A percentile compares a stretch with the other conserved stretches of the same genome.
Conservation (phyloP, 805 yeast genomes). For the Metschnikowia lochheadii region DNA sequence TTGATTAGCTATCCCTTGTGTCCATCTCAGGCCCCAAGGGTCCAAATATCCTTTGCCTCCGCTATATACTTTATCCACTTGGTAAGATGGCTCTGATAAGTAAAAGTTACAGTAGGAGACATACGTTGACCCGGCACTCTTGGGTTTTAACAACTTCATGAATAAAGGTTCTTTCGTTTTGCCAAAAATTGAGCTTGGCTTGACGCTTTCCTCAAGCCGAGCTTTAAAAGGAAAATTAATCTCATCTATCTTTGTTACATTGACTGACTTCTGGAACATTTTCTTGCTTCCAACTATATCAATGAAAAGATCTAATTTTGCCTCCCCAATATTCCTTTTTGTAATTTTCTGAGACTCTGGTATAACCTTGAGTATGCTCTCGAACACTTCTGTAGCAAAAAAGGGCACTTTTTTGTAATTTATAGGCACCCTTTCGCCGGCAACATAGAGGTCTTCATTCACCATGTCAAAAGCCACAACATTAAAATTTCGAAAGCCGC, state of each 20-base stretch:
- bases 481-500: constrained; percentile 19
- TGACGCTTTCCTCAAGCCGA: constrained; percentile 12
- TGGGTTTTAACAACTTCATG: constrained; percentile 35
- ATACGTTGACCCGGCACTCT: constrained; percentile 26
- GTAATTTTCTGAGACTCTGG: constrained; percentile 21
- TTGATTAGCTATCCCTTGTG: constrained; percentile 28
- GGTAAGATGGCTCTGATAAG: constrained; percentile 30
- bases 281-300: constrained; percentile 40
- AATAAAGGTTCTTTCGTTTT: constrained; percentile 30
- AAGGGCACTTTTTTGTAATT: constrained; percentile 36
- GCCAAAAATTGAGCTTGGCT: constrained; percentile 21
- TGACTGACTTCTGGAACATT: constrained; percentile 30
- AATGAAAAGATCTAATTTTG: constrained; percentile 33
- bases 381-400: constrained; percentile 36
- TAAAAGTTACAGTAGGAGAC: constrained; percentile 35
- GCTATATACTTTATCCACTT: constrained; percentile 26
- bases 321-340: constrained; percentile 20
- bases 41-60: constrained; percentile 20
- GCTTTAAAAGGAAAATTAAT: constrained; percentile 27
- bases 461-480: constrained; percentile 32
- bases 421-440: constrained; percentile 32
- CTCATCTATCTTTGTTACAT: constrained; percentile 27
- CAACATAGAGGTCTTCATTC: constrained; percentile 32
- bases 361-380: constrained; percentile 25
- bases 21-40: constrained; percentile 38